phyloP scores from a whole-genome alignment of 2,329 filamentous ascomycete species.

The Claviceps pusilla region DNA sequence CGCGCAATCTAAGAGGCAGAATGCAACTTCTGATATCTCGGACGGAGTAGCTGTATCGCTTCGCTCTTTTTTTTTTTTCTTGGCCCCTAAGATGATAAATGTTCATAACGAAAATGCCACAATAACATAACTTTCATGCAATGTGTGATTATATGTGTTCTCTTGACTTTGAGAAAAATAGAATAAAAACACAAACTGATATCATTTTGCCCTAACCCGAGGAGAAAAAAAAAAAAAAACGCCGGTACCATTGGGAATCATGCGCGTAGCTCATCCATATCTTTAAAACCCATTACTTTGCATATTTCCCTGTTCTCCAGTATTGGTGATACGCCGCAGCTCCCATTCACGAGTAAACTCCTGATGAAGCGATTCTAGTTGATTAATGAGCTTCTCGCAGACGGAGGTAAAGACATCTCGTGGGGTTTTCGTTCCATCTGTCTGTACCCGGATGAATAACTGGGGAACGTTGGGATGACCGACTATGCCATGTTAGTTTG shows the following conservation, averaged over 20 bases:
- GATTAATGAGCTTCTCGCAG: slow-evolving; percentile 68
- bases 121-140: neutral
- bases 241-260: slow-evolving; percentile 9
- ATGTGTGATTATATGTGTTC: neutral
- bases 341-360: slow-evolving; percentile 91
- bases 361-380: slow-evolving; percentile 64
- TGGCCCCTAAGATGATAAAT: neutral
- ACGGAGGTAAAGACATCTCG: slow-evolving; percentile 72
- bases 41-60: neutral
- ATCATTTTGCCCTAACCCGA: slow-evolving; percentile 3
- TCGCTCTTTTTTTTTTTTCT: neutral
- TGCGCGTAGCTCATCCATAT: neutral
- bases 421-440: slow-evolving; percentile 75
- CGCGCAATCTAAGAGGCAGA: neutral
- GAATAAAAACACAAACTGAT: neutral
- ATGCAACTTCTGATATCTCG: neutral
- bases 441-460: slow-evolving; percentile 67
- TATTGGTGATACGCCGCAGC: slow-evolving; percentile 68
- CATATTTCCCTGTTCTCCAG: slow-evolving; percentile 40
- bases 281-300: slow-evolving; percentile 20
- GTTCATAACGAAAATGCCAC: neutral
- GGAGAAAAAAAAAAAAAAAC: slow-evolving; percentile 8
- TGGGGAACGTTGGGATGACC: slow-evolving; percentile 47
- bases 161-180: neutral
- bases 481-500: slow-evolving; percentile 19